phyloP scores from a whole-genome alignment of 163 green algal genomes.

The Scenedesmus sp. region DNA sequence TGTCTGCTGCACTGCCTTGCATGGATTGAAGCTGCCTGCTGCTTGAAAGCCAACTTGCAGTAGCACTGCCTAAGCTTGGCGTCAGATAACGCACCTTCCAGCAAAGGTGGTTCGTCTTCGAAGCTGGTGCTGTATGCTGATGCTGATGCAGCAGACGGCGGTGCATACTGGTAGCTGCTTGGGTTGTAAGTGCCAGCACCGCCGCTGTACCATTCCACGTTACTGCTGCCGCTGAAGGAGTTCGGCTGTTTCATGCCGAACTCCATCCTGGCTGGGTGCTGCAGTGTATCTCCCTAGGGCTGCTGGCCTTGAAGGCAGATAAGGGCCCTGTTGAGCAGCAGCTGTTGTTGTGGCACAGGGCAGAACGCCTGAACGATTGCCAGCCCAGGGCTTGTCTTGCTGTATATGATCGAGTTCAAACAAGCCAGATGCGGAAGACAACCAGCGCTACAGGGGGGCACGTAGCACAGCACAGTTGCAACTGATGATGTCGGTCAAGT shows the following conservation, averaged over 20 bases:
- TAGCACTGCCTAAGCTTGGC: neutral
- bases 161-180: slow-evolving; percentile 4
- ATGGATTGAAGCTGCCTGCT: neutral
- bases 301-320: neutral
- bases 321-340: neutral
- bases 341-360: neutral
- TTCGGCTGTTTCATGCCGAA: slow-evolving; percentile 51
- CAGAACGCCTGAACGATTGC: neutral
- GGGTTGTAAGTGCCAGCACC: neutral
- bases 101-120: slow-evolving; percentile 87
- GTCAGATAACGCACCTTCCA: slow-evolving; percentile 79
- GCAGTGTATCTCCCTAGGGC: neutral
- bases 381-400: neutral
- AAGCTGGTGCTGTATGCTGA: slow-evolving; percentile 71
- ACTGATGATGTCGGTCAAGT: neutral
- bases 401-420: neutral
- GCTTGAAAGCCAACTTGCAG: neutral
- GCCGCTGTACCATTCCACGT: slow-evolving; percentile 52
- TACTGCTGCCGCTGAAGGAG: slow-evolving; percentile 41
- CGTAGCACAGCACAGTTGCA: neutral
- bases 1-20: neutral
- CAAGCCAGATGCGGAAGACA: neutral
- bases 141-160: neutral
- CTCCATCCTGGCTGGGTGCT: slow-evolving; percentile 30
- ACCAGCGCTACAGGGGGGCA: neutral